Evolutionary conservation across 2,329 filamentous ascomycete genomes (phyloP).

Genomic region (Phaeoacremonium minimum): DNA sequence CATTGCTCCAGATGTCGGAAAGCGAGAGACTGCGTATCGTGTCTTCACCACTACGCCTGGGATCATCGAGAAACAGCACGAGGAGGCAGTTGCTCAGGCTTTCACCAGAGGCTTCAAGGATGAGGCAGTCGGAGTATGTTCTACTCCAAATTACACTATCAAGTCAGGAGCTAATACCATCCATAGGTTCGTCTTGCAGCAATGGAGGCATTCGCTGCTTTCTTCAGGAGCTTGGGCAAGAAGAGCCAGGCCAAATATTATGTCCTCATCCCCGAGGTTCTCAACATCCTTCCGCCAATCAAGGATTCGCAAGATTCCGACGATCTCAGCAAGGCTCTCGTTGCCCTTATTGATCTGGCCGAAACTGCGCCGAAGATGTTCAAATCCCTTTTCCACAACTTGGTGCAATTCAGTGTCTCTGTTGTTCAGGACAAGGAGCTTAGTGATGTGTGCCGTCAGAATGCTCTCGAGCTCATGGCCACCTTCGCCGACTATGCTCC

Average conservation of each 20-base stretch:
- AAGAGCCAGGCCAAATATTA: conserved; percentile 88
- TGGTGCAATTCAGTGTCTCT: conserved; percentile 88
- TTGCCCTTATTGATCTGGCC: conserved; percentile 89
- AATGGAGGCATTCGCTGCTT: conserved; percentile 94
- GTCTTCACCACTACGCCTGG: conserved; percentile 93
- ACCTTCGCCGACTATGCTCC: conserved; percentile 96
- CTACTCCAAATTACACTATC: neutral
- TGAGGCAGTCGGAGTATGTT: conserved; percentile 67
- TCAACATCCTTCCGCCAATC: conserved; percentile 91
- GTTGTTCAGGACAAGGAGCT: conserved; percentile 96
- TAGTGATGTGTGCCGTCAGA: conserved; percentile 84
- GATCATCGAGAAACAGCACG: conserved; percentile 94
- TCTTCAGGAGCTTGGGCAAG: conserved; percentile 88
- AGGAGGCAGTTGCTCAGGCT: conserved; percentile 81
- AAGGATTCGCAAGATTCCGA: conserved; percentile 90
- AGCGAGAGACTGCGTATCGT: conserved; percentile 88
- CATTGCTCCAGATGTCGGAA: conserved; percentile 75
- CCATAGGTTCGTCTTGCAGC: conserved; percentile 79
- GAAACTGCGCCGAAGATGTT: conserved; percentile 98
- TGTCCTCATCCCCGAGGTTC: conserved; percentile 78
- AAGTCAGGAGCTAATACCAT: conserved; percentile 9
- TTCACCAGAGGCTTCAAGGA: conserved; percentile 94
- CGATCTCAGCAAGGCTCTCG: conserved; percentile 81
- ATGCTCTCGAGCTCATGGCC: conserved; percentile 93
- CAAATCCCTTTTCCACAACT: conserved; percentile 84